phyloP scores from a whole-genome alignment of 1,139 yeast genomes.

The Lodderomyces margitis region DNA sequence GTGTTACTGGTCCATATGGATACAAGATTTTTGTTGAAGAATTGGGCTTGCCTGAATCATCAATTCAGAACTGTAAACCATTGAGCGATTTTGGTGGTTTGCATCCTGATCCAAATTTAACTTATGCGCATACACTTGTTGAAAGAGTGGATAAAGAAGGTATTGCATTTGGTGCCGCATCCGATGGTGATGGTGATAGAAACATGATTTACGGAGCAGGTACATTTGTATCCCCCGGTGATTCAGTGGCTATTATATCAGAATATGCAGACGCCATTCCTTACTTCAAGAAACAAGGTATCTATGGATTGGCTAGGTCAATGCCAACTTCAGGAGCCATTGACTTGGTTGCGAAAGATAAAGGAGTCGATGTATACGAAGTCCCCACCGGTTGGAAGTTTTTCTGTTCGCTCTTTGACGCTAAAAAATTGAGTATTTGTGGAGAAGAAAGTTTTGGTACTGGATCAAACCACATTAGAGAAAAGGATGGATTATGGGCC shows the following conservation, averaged over 20 bases:
- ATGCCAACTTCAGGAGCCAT: slow-evolving; percentile 98
- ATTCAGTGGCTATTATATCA: slow-evolving; percentile 95
- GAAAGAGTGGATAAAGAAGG: slow-evolving; percentile 74
- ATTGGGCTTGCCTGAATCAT: slow-evolving; percentile 67
- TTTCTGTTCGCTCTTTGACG: slow-evolving; percentile 92
- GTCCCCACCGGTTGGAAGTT: slow-evolving; percentile 99
- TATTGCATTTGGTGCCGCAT: slow-evolving; percentile 95
- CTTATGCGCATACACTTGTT: slow-evolving; percentile 88
- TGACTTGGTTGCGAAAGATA: slow-evolving; percentile 82
- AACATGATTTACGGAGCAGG: slow-evolving; percentile 98
- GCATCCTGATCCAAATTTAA: slow-evolving; percentile 97
- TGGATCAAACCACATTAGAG: slow-evolving; percentile 95
- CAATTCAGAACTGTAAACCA: slow-evolving; percentile 78
- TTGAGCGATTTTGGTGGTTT: slow-evolving; percentile 93
- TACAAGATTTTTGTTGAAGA: slow-evolving; percentile 78
- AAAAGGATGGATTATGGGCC: slow-evolving; percentile 98
- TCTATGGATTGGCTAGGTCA: slow-evolving; percentile 92
- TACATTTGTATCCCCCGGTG: slow-evolving; percentile 97
- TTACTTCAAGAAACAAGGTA: slow-evolving; percentile 82
- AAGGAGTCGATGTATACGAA: slow-evolving; percentile 78
- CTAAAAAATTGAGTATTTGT: slow-evolving; percentile 88
- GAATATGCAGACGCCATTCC: slow-evolving; percentile 90
- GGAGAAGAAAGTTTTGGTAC: slow-evolving; percentile 99
- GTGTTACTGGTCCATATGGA: slow-evolving; percentile 98
- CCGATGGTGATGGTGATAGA: slow-evolving; percentile 98